A percentile compares a stretch with the other conserved stretches of the same genome.
Evolutionary conservation across 1,284 basidiomycete genomes (phyloP).

Genomic region (Xanthoconium separans): DNA sequence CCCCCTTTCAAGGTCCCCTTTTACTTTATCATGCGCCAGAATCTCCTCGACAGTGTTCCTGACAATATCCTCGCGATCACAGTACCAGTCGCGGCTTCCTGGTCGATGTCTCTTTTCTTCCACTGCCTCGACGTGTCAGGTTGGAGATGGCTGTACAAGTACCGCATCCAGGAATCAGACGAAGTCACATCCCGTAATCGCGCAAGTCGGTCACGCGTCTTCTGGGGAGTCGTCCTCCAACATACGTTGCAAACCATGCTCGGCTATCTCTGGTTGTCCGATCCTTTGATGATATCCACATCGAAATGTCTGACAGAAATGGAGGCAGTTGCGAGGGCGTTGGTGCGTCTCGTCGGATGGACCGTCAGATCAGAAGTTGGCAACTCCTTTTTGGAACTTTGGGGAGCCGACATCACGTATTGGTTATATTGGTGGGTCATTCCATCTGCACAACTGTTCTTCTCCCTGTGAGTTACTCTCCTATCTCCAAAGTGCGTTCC

Average conservation of each 20-base stretch:
- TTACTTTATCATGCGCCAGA: slow-evolving; percentile 57
- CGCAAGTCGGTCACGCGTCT: slow-evolving; percentile 68
- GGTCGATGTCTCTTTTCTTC: slow-evolving; percentile 81
- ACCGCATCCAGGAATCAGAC: slow-evolving; percentile 85
- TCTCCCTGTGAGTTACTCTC: slow-evolving; percentile 74
- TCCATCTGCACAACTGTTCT: slow-evolving; percentile 72
- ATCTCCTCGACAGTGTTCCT: slow-evolving; percentile 60
- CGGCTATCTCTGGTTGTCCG: slow-evolving; percentile 70
- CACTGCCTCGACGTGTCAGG: slow-evolving; percentile 75
- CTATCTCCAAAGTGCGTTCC: not conserved
- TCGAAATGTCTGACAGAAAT: slow-evolving; percentile 51
- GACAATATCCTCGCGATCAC: slow-evolving; percentile 77
- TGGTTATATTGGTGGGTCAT: slow-evolving; percentile 95
- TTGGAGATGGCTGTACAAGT: slow-evolving; percentile 79
- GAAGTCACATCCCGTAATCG: slow-evolving; percentile 81
- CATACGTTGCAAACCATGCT: slow-evolving; percentile 84
- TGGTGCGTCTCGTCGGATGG: slow-evolving; percentile 43
- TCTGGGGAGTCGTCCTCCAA: slow-evolving; percentile 81
- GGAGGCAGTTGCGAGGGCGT: slow-evolving; percentile 38
- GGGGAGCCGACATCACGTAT: slow-evolving; percentile 59
- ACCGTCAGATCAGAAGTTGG: slow-evolving; percentile 39
- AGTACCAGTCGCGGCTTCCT: slow-evolving; percentile 85
- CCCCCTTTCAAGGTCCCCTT: slow-evolving; percentile 45
- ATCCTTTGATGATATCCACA: slow-evolving; percentile 32
- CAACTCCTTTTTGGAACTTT: slow-evolving; percentile 35